Evolutionary conservation across 2,329 filamentous ascomycete genomes (phyloP).

Genomic region (Neopestalotiopsis sp.): DNA sequence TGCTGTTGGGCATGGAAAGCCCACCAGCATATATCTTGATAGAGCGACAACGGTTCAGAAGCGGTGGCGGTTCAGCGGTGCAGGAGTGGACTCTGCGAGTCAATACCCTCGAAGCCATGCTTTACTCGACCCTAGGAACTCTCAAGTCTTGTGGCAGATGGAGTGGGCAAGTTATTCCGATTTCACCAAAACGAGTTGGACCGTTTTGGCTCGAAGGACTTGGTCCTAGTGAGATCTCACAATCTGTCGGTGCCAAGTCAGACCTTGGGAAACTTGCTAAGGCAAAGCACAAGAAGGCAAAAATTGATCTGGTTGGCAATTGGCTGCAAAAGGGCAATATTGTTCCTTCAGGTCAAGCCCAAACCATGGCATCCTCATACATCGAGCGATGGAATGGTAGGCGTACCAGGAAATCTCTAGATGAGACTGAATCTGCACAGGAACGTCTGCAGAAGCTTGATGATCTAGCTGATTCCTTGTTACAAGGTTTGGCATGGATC

Average conservation of each 20-base stretch:
- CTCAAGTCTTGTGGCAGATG: slow-evolving; percentile 50
- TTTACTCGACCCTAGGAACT: slow-evolving; percentile 72
- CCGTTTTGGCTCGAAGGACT: slow-evolving; percentile 52
- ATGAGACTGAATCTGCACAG: slow-evolving; percentile 40
- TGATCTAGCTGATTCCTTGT: slow-evolving; percentile 78
- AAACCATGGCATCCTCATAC: slow-evolving; percentile 19
- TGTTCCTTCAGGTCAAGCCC: slow-evolving; percentile 14
- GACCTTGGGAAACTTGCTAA: slow-evolving; percentile 25
- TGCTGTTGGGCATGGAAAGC: slow-evolving; percentile 45
- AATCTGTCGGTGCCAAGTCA: slow-evolving; percentile 16
- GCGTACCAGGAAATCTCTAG: slow-evolving; percentile 23
- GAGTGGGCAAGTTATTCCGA: slow-evolving; percentile 50
- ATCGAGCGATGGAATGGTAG: slow-evolving; percentile 27
- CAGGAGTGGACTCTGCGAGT: slow-evolving; percentile 85
- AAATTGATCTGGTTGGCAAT: slow-evolving; percentile 65
- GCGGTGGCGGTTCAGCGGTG: slow-evolving; percentile 66
- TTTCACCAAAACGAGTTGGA: slow-evolving; percentile 60
- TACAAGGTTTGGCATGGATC: slow-evolving; percentile 79
- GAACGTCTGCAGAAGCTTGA: slow-evolving; percentile 67
- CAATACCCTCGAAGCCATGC: slow-evolving; percentile 81
- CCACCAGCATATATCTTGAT: slow-evolving; percentile 74
- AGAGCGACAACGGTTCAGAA: slow-evolving; percentile 65
- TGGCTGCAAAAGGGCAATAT: slow-evolving; percentile 49
- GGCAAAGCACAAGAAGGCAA: slow-evolving; percentile 41
- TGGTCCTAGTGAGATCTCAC: slow-evolving; percentile 12